These are phyloP conservation scores for Pistacia vera DNA, from an alignment of 345 rosid species.

Conservation along the genomic window DNA sequence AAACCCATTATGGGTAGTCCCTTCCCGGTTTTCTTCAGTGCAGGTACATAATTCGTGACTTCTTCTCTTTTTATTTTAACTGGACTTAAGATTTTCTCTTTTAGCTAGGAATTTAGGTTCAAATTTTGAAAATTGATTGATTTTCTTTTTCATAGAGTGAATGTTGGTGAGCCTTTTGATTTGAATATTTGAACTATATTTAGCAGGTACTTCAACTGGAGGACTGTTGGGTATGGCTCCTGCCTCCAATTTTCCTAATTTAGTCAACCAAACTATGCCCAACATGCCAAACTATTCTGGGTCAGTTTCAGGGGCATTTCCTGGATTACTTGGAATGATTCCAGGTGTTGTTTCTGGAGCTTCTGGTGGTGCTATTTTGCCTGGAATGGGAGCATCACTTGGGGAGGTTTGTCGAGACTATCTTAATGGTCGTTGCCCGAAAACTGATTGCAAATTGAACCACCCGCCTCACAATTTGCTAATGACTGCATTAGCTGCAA, in stretches of 20 bases:
- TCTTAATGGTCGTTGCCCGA: constrained; percentile 80
- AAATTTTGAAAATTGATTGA: too few species aligned
- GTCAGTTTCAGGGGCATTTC: constrained; percentile 93
- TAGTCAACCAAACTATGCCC: constrained; percentile 95
- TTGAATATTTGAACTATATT: background rate
- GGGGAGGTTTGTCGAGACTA: constrained; percentile 98
- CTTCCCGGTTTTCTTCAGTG: constrained; percentile 97
- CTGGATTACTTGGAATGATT: constrained; percentile 92
- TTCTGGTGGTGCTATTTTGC: constrained; percentile 94
- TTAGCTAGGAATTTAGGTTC: too few species aligned
- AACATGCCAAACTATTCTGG: constrained; percentile 99
- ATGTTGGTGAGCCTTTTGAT: background rate
- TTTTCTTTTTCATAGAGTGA: background rate
- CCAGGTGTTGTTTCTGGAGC: constrained; percentile 90
- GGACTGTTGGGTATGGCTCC: constrained; percentile 83
- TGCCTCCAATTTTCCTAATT: constrained; percentile 67
- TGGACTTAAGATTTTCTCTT: too few species aligned
- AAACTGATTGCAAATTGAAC: constrained; percentile 79
- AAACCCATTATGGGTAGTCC: constrained; percentile 94
- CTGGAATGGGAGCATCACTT: constrained; percentile 94
- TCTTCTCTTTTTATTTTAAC: too few species aligned
- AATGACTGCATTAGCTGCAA: constrained; percentile 95
- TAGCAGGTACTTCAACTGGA: constrained; percentile 67
- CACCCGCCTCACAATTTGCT: constrained; percentile 93
- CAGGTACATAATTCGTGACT: constrained; percentile 46